Conservation (phyloP, 805 yeast genomes). For the Kluyveromyces lactis region DNA sequence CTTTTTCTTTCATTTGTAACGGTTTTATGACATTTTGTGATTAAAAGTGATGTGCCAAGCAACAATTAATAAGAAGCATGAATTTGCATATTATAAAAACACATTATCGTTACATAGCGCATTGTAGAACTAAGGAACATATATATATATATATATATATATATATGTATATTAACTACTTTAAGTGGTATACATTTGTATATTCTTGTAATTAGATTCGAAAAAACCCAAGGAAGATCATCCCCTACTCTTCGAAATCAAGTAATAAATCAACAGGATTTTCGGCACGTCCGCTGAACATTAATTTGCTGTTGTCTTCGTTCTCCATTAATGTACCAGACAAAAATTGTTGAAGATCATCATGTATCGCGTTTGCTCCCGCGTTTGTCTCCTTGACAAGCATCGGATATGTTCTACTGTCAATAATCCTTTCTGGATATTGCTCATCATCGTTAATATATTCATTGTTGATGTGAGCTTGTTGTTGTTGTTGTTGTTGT, state of each 20-base stretch:
- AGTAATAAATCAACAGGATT: conserved; percentile 23
- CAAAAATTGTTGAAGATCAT: conserved; percentile 25
- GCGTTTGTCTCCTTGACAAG: conserved; percentile 1
- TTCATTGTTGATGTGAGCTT: neutral
- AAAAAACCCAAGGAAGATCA: too few relatives aligned
- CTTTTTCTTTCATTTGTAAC: too few relatives aligned
- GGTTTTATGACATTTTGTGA: too few relatives aligned
- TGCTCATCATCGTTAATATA: conserved; percentile 2
- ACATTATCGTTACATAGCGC: too few relatives aligned
- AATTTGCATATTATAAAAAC: too few relatives aligned
- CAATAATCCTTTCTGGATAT: conserved; percentile 21
- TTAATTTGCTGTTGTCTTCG: conserved; percentile 26
- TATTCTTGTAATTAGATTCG: too few relatives aligned
- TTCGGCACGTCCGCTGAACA: conserved; percentile 13
- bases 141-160: too few relatives aligned
- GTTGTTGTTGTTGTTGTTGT: neutral
- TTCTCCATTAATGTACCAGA: conserved; percentile 27
- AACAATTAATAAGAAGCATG: too few relatives aligned
- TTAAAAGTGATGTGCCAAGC: too few relatives aligned
- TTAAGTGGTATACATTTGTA: too few relatives aligned
- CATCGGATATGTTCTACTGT: conserved; percentile 15
- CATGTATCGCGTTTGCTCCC: conserved; percentile 8
- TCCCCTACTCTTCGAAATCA: conserved; percentile 23
- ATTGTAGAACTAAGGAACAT: too few relatives aligned
- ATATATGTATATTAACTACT: too few relatives aligned